A percentile compares a stretch with the other conserved stretches of the same genome.
These are phyloP conservation scores for Gossypium turneri DNA, from an alignment of 345 rosid genomes.

Conservation along the genomic window DNA sequence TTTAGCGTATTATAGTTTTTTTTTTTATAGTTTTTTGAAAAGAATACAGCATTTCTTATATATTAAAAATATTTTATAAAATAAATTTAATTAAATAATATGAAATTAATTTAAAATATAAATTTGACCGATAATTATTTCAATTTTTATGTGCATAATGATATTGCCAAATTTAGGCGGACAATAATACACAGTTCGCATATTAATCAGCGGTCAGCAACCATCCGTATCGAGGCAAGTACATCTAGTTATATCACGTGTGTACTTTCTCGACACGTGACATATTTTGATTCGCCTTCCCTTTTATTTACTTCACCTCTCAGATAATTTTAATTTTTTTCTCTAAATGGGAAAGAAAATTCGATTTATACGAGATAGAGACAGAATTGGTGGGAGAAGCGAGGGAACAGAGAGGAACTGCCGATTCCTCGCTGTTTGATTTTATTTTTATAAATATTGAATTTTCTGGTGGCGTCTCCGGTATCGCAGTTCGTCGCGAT, in stretches of 20 bases:
- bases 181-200: neutral
- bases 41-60: too few relatives aligned
- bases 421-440: constrained; percentile 18
- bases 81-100: too few relatives aligned
- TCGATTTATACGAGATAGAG: constrained; percentile 18
- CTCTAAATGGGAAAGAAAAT: neutral
- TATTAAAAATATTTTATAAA: too few relatives aligned
- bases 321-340: neutral
- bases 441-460: constrained; percentile 20
- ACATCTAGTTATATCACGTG: constrained; percentile 15
- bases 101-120: too few relatives aligned
- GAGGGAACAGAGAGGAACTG: neutral
- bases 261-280: constrained; percentile 23
- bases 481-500: constrained; percentile 34
- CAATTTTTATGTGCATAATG: neutral
- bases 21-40: too few relatives aligned
- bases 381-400: neutral
- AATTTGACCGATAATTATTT: too few relatives aligned
- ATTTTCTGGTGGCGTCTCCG: constrained; percentile 21
- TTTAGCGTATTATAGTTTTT: too few relatives aligned
- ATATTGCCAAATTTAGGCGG: neutral
- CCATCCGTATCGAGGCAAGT: constrained; percentile 2
- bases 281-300: constrained; percentile 7
- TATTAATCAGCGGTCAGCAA: constrained; percentile 22
- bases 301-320: neutral